A percentile compares a stretch with the other conserved stretches of the same genome.
phyloP scores from a whole-genome alignment of 257 asterid species.

The Primulina eburnea region DNA sequence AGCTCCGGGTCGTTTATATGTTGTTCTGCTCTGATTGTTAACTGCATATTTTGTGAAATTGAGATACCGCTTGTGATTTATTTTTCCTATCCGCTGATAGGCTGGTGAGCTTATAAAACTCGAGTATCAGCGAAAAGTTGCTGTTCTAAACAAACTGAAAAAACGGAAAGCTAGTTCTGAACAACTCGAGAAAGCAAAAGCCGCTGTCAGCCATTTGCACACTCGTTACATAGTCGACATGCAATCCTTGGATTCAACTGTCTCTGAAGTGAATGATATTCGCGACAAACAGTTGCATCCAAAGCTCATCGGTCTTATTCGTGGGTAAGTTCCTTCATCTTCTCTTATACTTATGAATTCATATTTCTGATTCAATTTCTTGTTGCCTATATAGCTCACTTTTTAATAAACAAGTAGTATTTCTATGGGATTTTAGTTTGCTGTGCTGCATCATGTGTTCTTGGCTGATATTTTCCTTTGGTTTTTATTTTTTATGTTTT shows the following conservation, averaged over 20 bases:
- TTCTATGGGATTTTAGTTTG: not conserved
- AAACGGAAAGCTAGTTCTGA: conserved; percentile 74
- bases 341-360: not conserved
- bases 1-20: not conserved
- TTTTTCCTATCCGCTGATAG: conserved; percentile 37
- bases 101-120: conserved; percentile 85
- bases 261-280: conserved; percentile 82
- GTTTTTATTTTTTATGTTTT: no score
- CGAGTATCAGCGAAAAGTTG: conserved; percentile 83
- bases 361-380: not conserved
- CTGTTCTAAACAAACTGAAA: conserved; percentile 66
- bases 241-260: conserved; percentile 95
- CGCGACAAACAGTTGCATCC: conserved; percentile 91
- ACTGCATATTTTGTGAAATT: not conserved
- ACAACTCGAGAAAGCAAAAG: conserved; percentile 88
- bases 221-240: conserved; percentile 93
- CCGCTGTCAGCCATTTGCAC: conserved; percentile 93
- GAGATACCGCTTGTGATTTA: not conserved
- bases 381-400: not conserved
- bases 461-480: not conserved
- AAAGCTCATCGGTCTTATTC: conserved; percentile 74
- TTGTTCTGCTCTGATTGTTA: not conserved
- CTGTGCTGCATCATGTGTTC: not conserved
- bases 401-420: not conserved
- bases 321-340: conserved; percentile 56